These are phyloP conservation scores for Rhodofomes roseus DNA, from an alignment of 1,284 basidiomycete genomes.

Conservation along the genomic window DNA sequence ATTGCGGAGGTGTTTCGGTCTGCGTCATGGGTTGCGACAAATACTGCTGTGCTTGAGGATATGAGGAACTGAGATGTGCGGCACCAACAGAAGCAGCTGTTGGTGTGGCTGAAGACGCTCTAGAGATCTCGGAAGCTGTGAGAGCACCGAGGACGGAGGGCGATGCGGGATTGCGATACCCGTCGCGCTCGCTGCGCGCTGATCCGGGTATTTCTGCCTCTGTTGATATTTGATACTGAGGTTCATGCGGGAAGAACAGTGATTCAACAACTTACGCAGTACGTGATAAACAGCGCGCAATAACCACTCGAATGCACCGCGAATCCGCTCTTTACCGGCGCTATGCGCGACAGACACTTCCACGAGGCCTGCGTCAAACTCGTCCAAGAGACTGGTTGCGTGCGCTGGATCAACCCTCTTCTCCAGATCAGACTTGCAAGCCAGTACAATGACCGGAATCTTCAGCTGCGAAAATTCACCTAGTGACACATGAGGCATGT, in stretches of 20 bases:
- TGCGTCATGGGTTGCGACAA: conserved; percentile 14
- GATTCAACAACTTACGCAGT: conserved; percentile 39
- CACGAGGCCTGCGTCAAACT: conserved; percentile 66
- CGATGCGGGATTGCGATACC: conserved; percentile 67
- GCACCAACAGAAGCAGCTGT: conserved; percentile 37
- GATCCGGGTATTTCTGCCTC: conserved; percentile 23
- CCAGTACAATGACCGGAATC: conserved; percentile 62
- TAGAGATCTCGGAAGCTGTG: conserved; percentile 50
- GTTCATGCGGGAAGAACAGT: background rate
- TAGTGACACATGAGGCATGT: conserved; percentile 25
- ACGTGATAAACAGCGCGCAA: conserved; percentile 54
- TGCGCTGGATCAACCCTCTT: conserved; percentile 51
- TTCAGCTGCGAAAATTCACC: conserved; percentile 53
- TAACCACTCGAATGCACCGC: conserved; percentile 62
- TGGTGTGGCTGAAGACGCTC: conserved; percentile 45
- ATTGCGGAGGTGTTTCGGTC: conserved; percentile 3
- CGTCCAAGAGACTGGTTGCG: conserved; percentile 43
- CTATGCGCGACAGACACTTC: conserved; percentile 53
- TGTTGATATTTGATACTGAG: conserved; percentile 1
- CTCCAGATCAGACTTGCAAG: conserved; percentile 71
- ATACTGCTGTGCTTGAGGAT: conserved; percentile 18
- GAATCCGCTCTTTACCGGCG: conserved; percentile 57
- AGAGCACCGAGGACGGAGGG: conserved; percentile 52
- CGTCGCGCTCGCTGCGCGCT: conserved; percentile 32
- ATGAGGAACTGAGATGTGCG: conserved; percentile 27